A percentile compares a stretch with the other conserved stretches of the same genome.
phyloP scores from a whole-genome alignment of 1,139 yeast genomes.

The Ashbya aceris region DNA sequence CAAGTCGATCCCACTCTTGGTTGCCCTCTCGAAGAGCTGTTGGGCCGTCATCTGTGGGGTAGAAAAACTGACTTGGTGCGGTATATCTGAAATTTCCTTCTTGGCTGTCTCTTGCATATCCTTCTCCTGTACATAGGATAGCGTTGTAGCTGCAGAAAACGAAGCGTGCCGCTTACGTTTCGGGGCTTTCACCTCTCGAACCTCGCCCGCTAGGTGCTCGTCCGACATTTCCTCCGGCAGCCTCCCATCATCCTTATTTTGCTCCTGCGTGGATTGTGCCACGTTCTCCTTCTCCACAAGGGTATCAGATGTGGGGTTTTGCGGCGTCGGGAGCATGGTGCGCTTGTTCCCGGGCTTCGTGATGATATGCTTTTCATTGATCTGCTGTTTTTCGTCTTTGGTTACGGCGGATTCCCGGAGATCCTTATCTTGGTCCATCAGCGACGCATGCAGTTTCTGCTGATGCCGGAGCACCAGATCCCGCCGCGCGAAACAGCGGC shows the following conservation, averaged over 20 bases:
- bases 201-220: too few relatives aligned
- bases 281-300: not conserved
- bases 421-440: constrained; percentile 23
- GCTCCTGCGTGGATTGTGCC: too few relatives aligned
- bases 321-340: constrained; percentile 31
- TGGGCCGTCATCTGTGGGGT: constrained; percentile 59
- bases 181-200: constrained; percentile 5
- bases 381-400: constrained; percentile 7
- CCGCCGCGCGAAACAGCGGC: constrained; percentile 85
- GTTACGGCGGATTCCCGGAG: not conserved
- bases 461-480: constrained; percentile 89
- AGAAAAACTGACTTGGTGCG: constrained; percentile 66
- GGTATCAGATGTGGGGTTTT: not conserved
- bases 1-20: constrained; percentile 34
- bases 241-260: too few relatives aligned
- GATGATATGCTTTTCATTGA: constrained; percentile 27
- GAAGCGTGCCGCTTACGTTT: constrained; percentile 55
- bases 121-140: constrained; percentile 52
- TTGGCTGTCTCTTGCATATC: constrained; percentile 31
- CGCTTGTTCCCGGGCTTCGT: constrained; percentile 33
- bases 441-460: constrained; percentile 75
- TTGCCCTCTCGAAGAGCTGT: constrained; percentile 30
- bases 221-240: too few relatives aligned
- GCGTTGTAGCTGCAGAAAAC: constrained; percentile 73
- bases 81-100: constrained; percentile 17